Percentiles rank a stretch among this genome's conserved stretches.
Conservation (phyloP, 305 asterid genomes). For the Solanum hybrid region DNA sequence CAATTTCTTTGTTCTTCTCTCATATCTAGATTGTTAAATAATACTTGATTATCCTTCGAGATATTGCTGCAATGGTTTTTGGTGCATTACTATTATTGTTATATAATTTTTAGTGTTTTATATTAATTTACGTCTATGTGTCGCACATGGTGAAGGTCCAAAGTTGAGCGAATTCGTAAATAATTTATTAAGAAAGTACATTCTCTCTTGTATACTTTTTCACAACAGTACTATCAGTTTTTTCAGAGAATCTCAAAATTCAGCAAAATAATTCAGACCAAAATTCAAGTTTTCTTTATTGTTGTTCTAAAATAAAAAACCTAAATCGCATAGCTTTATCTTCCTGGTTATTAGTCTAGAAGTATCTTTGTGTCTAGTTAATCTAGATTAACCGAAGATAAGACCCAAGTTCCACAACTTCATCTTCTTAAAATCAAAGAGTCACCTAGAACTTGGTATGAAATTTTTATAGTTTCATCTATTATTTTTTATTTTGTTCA, state of each 20-base stretch:
- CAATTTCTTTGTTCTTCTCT: not conserved
- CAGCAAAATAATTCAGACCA: not conserved
- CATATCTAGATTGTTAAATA: not conserved
- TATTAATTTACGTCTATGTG: not conserved
- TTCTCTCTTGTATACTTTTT: not conserved
- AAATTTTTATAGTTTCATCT: not conserved
- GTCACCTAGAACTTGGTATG: too few relatives aligned
- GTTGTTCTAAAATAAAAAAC: not conserved
- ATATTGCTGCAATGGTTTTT: not conserved
- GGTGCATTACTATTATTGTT: not conserved
- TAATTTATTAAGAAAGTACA: not conserved
- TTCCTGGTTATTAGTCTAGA: not conserved
- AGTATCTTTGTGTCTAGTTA: not conserved
- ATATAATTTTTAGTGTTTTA: too few relatives aligned
- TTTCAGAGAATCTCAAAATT: not conserved
- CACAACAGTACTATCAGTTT: not conserved
- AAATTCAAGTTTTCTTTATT: not conserved
- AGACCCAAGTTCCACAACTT: too few relatives aligned
- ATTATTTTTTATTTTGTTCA: too few relatives aligned
- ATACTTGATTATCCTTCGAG: not conserved
- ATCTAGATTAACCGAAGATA: not conserved
- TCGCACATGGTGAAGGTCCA: not conserved
- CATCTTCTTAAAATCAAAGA: too few relatives aligned
- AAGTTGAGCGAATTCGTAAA: not conserved
- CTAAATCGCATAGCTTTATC: not conserved